Evolutionary conservation across 495 filamentous ascomycete genomes (phyloP).

Genomic region (Diplogelasinospora grovesii): DNA sequence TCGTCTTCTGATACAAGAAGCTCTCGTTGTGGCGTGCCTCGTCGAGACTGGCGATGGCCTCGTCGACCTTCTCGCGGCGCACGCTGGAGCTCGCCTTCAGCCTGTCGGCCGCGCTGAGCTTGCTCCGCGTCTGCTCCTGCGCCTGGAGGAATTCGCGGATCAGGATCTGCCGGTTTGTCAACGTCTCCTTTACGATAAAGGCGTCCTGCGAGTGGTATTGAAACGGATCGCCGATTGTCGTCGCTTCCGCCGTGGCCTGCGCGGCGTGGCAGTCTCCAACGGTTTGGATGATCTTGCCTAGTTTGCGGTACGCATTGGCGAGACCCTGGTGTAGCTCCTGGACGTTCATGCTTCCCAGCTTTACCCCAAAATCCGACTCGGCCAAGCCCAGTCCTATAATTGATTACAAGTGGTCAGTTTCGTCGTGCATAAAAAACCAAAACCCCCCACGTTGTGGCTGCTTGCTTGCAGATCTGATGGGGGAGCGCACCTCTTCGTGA

Average conservation of each 20-base stretch:
- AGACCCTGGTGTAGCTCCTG: conserved; percentile 89
- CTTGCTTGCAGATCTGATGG: background rate
- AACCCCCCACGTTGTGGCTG: background rate
- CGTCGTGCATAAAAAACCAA: background rate
- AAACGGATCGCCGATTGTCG: conserved; percentile 87
- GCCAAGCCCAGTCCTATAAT: conserved; percentile 74
- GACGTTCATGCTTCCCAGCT: conserved; percentile 72
- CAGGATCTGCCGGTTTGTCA: conserved; percentile 98
- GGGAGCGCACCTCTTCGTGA: conserved; percentile 71
- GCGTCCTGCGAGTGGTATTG: conserved; percentile 94
- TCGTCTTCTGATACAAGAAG: conserved; percentile 73
- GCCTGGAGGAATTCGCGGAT: conserved; percentile 88
- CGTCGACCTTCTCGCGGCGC: conserved; percentile 89
- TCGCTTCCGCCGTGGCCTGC: conserved; percentile 93
- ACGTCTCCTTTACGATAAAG: conserved; percentile 97
- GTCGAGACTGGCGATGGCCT: conserved; percentile 81
- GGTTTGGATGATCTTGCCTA: conserved; percentile 86
- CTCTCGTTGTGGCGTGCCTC: conserved; percentile 75
- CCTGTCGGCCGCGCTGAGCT: conserved; percentile 76
- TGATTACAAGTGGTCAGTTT: background rate
- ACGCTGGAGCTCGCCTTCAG: conserved; percentile 79
- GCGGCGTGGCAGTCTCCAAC: conserved; percentile 96
- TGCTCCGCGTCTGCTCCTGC: conserved; percentile 70
- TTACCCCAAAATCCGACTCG: conserved; percentile 89
- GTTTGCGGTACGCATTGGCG: conserved; percentile 83